phyloP scores from a whole-genome alignment of 108 stramenopile genomes.

The Fistulifera solaris region DNA sequence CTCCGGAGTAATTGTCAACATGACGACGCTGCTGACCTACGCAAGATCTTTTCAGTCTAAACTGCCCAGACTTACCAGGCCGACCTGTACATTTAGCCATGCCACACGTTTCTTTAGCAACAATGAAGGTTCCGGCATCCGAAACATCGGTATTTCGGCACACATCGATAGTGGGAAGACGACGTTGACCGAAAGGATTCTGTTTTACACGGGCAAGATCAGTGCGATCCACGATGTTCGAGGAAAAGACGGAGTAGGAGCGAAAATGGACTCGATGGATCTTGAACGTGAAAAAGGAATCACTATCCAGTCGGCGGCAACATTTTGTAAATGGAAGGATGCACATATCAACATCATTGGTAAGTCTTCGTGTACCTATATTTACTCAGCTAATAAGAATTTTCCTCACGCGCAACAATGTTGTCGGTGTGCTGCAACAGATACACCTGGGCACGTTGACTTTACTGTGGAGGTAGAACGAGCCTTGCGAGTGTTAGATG shows the following conservation, averaged over 20 bases:
- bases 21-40: too few species aligned
- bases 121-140: constrained; percentile 21
- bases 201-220: constrained; percentile 98
- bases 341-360: constrained; percentile 98
- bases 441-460: constrained; percentile 94
- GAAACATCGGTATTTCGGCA: constrained; percentile 99
- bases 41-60: too few species aligned
- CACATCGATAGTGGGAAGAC: constrained; percentile 99
- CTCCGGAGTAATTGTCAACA: too few species aligned
- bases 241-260: constrained; percentile 96
- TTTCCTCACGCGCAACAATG: neutral
- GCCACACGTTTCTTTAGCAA: constrained; percentile 5
- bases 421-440: neutral
- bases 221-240: constrained; percentile 97
- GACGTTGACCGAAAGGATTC: constrained; percentile 97
- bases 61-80: too few species aligned
- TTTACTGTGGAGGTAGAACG: constrained; percentile 89
- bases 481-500: constrained; percentile 97
- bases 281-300: constrained; percentile 98
- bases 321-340: constrained; percentile 94
- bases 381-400: too few species aligned
- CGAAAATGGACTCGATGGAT: constrained; percentile 99
- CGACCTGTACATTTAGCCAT: too few species aligned
- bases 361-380: constrained; percentile 8
- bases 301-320: constrained; percentile 99